phyloP scores from a whole-genome alignment of 139 green algal genomes.

The Chlorella sorokiniana region DNA sequence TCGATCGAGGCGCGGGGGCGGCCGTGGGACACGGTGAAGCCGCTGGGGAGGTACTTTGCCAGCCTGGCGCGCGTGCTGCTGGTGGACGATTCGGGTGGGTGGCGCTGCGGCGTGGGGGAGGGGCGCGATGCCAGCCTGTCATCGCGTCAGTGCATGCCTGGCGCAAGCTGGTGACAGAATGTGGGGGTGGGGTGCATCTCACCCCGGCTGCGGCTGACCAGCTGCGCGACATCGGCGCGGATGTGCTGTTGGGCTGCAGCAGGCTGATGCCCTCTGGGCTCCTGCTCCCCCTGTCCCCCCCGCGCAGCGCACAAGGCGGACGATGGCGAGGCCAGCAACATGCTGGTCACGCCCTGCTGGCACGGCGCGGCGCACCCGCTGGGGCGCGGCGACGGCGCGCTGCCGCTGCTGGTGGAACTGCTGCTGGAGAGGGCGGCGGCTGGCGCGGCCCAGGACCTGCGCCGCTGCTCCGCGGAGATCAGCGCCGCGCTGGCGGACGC shows the following conservation, averaged over 20 bases:
- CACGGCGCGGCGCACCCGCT: not conserved
- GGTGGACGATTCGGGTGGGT: constrained; percentile 45
- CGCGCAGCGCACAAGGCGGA: constrained; percentile 38
- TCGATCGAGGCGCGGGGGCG: constrained; percentile 32
- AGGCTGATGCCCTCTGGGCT: not conserved
- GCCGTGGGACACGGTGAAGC: constrained; percentile 58
- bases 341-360: constrained; percentile 44
- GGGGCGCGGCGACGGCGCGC: constrained; percentile 5
- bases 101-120: not conserved
- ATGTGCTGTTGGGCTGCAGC: too few species aligned
- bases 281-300: not conserved
- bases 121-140: too few species aligned
- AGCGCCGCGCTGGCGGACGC: constrained; percentile 2
- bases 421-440: not conserved
- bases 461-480: not conserved
- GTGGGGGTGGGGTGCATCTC: too few species aligned
- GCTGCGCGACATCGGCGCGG: too few species aligned
- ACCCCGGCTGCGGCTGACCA: too few species aligned
- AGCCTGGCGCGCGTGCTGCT: constrained; percentile 38
- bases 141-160: too few species aligned
- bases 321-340: constrained; percentile 36
- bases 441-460: not conserved
- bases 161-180: too few species aligned
- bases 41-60: constrained; percentile 43
- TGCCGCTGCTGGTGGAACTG: constrained; percentile 21